Conservation (phyloP, 1,139 yeast genomes). For the Yamadazyma membranifaciens region DNA sequence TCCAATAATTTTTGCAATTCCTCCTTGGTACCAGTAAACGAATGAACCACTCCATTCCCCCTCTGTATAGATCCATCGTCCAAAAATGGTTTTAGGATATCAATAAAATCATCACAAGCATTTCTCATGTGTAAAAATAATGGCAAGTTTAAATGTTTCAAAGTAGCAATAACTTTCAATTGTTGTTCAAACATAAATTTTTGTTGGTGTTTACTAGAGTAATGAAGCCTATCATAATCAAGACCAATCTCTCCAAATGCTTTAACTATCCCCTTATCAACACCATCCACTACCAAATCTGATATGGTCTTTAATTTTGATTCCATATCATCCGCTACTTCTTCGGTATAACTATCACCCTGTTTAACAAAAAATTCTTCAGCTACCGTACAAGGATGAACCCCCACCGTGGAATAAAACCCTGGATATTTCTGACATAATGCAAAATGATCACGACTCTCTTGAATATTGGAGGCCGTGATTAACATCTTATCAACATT, state of each 20-base stretch:
- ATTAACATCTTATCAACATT: slow-evolving; percentile 71
- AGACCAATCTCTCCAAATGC: slow-evolving; percentile 94
- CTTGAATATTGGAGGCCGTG: slow-evolving; percentile 77
- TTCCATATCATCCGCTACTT: slow-evolving; percentile 22
- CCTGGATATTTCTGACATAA: slow-evolving; percentile 29
- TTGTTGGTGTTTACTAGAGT: slow-evolving; percentile 69
- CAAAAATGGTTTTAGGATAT: slow-evolving; percentile 56
- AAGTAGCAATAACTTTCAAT: slow-evolving; percentile 55
- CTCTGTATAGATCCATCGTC: slow-evolving; percentile 33
- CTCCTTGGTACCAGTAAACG: slow-evolving; percentile 81
- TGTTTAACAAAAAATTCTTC: slow-evolving; percentile 44
- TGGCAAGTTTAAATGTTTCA: slow-evolving; percentile 57
- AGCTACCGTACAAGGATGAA: slow-evolving; percentile 87
- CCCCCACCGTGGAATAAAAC: slow-evolving; percentile 78
- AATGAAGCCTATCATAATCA: slow-evolving; percentile 87
- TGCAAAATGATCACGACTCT: slow-evolving; percentile 48
- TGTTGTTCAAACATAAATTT: slow-evolving; percentile 66
- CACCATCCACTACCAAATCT: slow-evolving; percentile 49
- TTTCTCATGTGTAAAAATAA: slow-evolving; percentile 87
- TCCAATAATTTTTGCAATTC: slow-evolving; percentile 55
- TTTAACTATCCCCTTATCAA: slow-evolving; percentile 48
- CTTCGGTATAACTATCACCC: slow-evolving; percentile 22
- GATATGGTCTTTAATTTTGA: slow-evolving; percentile 49
- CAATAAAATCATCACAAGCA: slow-evolving; percentile 78
- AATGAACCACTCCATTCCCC: slow-evolving; percentile 79